Percentiles rank a stretch among this genome's conserved stretches.
phyloP scores from a whole-genome alignment of 2,329 filamentous ascomycete genomes.

The Apiospora aurea region DNA sequence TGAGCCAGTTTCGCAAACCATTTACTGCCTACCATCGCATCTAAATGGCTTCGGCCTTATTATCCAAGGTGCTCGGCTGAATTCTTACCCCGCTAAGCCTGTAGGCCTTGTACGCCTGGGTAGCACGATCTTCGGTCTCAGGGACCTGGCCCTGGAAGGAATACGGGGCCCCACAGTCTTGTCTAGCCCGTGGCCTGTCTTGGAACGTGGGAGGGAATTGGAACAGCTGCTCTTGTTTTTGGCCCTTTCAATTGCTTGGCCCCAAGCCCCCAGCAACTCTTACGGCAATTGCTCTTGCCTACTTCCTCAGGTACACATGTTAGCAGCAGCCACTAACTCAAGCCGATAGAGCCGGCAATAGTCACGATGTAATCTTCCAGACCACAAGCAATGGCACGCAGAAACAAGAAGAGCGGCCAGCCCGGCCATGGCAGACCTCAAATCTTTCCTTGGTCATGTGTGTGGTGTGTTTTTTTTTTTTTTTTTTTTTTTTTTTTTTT shows the following conservation, averaged over 20 bases:
- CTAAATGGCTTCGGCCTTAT: slow-evolving; percentile 6
- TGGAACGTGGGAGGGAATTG: not conserved
- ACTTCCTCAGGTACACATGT: too few species aligned
- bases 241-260: not conserved
- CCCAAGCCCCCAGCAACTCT: too few species aligned
- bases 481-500: too few species aligned
- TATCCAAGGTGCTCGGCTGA: not conserved
- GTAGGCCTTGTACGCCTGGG: not conserved
- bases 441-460: not conserved
- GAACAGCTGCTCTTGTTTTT: not conserved
- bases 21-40: not conserved
- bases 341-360: not conserved
- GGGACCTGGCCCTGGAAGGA: not conserved
- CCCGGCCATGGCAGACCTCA: not conserved
- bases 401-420: not conserved
- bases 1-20: not conserved
- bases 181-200: slow-evolving; percentile 2
- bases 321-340: not conserved
- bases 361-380: slow-evolving; percentile 2
- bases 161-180: slow-evolving; percentile 8
- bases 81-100: slow-evolving; percentile 8
- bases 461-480: too few species aligned
- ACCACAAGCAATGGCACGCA: not conserved
- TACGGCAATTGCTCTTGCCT: too few species aligned
- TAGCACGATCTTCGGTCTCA: not conserved